Evolutionary conservation across 2,329 filamentous ascomycete species (phyloP).

Genomic region (Cryphonectria naterciae): DNA sequence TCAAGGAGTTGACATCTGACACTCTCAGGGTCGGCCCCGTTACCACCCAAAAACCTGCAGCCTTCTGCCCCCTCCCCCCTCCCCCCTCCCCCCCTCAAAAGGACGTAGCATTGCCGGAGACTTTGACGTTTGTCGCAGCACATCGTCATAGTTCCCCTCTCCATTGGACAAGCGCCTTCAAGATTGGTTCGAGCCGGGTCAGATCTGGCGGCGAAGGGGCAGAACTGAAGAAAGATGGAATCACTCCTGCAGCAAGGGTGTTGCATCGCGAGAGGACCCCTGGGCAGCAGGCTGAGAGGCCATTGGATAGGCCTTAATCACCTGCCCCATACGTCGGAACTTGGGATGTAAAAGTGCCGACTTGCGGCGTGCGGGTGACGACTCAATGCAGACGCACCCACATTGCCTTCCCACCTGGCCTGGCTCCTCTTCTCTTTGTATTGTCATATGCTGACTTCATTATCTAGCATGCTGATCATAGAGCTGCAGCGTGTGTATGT

Average conservation of each 20-base stretch:
- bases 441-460: not conserved
- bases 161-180: not conserved
- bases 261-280: slow-evolving; percentile 5
- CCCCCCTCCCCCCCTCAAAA: not conserved
- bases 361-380: slow-evolving; percentile 11
- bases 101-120: not conserved
- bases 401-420: not conserved
- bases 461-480: not conserved
- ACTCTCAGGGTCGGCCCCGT: not conserved
- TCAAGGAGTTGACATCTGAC: not conserved
- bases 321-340: slow-evolving; percentile 22
- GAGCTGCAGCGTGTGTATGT: not conserved
- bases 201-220: not conserved
- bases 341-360: slow-evolving; percentile 17
- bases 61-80: not conserved
- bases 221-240: not conserved
- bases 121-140: not conserved
- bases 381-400: not conserved
- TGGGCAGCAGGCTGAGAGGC: not conserved
- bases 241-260: slow-evolving; percentile 13
- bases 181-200: not conserved
- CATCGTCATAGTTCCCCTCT: not conserved
- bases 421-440: not conserved
- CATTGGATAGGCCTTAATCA: slow-evolving; percentile 9
- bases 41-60: not conserved